Percentiles rank a stretch among this genome's conserved stretches.
Conservation (phyloP, 2,329 filamentous ascomycete genomes). For the Daldinia sp. region DNA sequence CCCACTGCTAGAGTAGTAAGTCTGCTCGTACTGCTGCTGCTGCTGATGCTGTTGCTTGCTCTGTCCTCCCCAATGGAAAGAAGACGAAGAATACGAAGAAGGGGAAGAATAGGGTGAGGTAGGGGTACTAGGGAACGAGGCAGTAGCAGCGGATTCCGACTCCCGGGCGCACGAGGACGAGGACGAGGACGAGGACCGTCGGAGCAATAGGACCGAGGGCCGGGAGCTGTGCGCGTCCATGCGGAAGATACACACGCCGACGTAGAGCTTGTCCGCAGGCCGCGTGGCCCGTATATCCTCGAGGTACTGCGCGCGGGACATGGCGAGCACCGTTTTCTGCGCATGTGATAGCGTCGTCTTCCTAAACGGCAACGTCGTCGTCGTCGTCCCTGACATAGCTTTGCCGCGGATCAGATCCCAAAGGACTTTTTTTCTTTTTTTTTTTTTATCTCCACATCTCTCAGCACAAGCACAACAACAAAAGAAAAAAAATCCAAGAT, state of each 20-base stretch:
- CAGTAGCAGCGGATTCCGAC: background rate
- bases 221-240: conserved; percentile 44
- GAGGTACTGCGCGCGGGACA: conserved; percentile 50
- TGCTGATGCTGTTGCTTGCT: background rate
- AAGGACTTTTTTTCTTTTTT: background rate
- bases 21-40: background rate
- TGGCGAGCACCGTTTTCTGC: conserved; percentile 49
- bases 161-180: too few species aligned
- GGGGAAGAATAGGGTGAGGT: background rate
- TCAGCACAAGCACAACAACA: background rate
- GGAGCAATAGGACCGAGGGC: conserved; percentile 47
- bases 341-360: conserved; percentile 43
- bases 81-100: background rate
- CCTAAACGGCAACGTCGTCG: conserved; percentile 15
- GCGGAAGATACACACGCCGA: conserved; percentile 49
- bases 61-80: background rate
- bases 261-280: conserved; percentile 41
- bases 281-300: conserved; percentile 27
- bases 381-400: conserved; percentile 6
- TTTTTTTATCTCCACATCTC: background rate
- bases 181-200: conserved; percentile 21
- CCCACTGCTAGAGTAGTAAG: too few species aligned
- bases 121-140: background rate
- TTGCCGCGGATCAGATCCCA: background rate
- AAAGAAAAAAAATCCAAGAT: background rate